phyloP scores from a whole-genome alignment of 2,329 filamentous ascomycete species.

The Monosporascus ibericus region DNA sequence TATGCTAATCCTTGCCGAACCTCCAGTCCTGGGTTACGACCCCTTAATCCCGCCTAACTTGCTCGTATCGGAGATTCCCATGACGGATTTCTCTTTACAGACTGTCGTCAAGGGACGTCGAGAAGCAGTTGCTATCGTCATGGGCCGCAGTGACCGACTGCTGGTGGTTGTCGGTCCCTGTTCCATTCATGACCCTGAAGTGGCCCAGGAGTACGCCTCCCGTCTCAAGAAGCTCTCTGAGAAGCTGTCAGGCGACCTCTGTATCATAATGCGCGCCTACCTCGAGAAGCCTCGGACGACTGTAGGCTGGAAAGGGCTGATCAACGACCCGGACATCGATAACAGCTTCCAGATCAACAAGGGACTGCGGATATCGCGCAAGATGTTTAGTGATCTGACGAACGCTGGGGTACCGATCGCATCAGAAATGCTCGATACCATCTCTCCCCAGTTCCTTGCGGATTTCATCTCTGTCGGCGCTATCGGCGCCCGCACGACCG shows the following conservation, averaged over 20 bases:
- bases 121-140: conserved; percentile 67
- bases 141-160: conserved; percentile 75
- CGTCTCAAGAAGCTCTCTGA: conserved; percentile 71
- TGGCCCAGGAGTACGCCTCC: conserved; percentile 81
- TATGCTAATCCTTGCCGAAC: conserved; percentile 24
- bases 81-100: conserved; percentile 53
- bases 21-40: conserved; percentile 82
- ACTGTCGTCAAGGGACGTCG: conserved; percentile 67
- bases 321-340: conserved; percentile 98
- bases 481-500: conserved; percentile 92
- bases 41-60: conserved; percentile 85
- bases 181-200: conserved; percentile 90
- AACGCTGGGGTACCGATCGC: conserved; percentile 87
- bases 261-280: conserved; percentile 97
- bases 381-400: conserved; percentile 90
- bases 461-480: conserved; percentile 94
- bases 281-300: conserved; percentile 98
- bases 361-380: conserved; percentile 83
- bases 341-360: conserved; percentile 99
- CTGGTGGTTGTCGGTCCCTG: conserved; percentile 93
- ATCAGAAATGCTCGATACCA: conserved; percentile 97
- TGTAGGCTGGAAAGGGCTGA: conserved; percentile 97
- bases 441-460: conserved; percentile 94
- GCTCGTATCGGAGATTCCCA: conserved; percentile 79
- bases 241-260: conserved; percentile 75